These are phyloP conservation scores for Paraglomus brasilianum DNA, from an alignment of 192 early-diverging fungal genomes.

Conservation along the genomic window DNA sequence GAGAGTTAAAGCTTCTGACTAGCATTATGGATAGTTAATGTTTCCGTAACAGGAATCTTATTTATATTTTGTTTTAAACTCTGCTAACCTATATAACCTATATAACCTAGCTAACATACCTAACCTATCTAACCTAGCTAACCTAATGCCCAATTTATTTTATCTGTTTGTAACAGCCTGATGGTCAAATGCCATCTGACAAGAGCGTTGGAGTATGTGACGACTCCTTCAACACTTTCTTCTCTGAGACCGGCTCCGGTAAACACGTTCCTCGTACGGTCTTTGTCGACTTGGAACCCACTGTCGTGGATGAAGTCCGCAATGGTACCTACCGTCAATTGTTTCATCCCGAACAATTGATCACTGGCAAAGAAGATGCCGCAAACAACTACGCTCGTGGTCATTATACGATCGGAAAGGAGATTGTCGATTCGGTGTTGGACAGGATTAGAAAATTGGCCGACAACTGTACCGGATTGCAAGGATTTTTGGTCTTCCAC, in stretches of 20 bases:
- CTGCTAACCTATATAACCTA: neutral
- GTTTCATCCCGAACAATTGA: constrained; percentile 88
- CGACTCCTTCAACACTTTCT: constrained; percentile 99
- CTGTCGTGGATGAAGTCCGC: constrained; percentile 98
- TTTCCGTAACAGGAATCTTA: neutral
- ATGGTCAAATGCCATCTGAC: constrained; percentile 51
- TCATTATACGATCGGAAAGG: constrained; percentile 99
- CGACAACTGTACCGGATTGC: constrained; percentile 97
- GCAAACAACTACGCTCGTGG: constrained; percentile 99
- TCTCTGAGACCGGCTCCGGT: constrained; percentile 97
- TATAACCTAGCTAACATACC: too few species aligned
- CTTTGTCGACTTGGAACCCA: constrained; percentile 96
- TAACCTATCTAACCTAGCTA: too few species aligned
- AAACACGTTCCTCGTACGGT: constrained; percentile 99
- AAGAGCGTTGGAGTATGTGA: constrained; percentile 76
- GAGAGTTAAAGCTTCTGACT: neutral
- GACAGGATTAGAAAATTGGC: constrained; percentile 97
- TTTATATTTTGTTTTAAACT: too few species aligned
- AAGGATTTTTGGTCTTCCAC: constrained; percentile 99
- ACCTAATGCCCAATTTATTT: too few species aligned
- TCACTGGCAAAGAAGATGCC: constrained; percentile 99
- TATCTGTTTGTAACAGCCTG: neutral
- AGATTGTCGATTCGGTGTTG: constrained; percentile 93
- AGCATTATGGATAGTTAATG: neutral
- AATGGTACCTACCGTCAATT: constrained; percentile 94